Evolutionary conservation across 2,329 filamentous ascomycete genomes (phyloP), one percentile per base, ranked within the genome.

Genomic region (Trichoderma citrinoviride): DNA sequence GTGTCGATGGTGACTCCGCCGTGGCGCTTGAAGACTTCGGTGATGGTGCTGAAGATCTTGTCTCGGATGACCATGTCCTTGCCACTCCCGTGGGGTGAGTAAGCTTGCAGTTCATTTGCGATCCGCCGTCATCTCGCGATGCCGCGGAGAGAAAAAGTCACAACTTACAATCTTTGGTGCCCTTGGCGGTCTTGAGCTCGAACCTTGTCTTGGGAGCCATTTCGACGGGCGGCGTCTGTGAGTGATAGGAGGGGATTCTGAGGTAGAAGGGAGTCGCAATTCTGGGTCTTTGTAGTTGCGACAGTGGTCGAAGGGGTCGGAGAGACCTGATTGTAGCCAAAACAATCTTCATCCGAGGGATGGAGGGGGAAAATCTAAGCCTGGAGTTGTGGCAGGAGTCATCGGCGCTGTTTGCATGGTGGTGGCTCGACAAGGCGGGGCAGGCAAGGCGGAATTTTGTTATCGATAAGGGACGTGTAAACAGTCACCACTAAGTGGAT

Each of bases 1-100:
- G 91, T 95, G 77, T 93, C 91, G 69, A 95, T 87, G 67, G 90
- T 88, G 66, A 90, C 88, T 68, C 85, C 91, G 75, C 90, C 91
- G 80, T 94, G 90, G 72, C 89, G 89, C 80, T 93, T 92, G 82
- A 95, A 94, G 75, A 94, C 88, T 66, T 88, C 82, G 69, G 86
- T 87, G 76, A 94, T 92, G 72, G 86, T 88, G 73, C 79, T 83
- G 77, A 92, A 93, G 79, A 94, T 93, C 75, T 88, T 87, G 77
- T 93, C 90, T 71, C 91, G 87, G 73, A 94, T 87, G 73, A 92
- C 85, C 83, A 93, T 90, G 75, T 93, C 89, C 77, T 85, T 85
- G 70, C 89, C 90, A 73, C 87, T 84, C 90, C 89, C 65, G 65
- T 66, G 65, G 65, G 65, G 65, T 66, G 70, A 74, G 81, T 83